Conservation (phyloP, 2,329 filamentous ascomycete genomes). For the Neurospora crassa region DNA sequence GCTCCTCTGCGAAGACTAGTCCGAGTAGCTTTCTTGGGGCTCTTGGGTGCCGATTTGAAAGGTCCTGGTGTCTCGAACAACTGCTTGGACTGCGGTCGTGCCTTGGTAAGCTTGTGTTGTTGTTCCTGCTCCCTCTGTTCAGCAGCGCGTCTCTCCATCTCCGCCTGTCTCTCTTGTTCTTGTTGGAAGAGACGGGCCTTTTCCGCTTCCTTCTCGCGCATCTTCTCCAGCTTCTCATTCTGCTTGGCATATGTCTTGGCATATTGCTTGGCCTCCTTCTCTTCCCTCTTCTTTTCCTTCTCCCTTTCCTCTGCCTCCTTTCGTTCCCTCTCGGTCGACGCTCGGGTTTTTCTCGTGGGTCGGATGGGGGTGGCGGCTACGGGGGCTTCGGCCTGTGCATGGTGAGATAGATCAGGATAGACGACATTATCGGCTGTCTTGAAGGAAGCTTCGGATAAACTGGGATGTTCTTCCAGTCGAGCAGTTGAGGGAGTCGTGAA, state of each 20-base stretch:
- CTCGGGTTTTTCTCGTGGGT: conserved; percentile 39
- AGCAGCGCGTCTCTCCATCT: conserved; percentile 40
- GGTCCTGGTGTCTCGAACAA: conserved; percentile 21
- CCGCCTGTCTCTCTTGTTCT: conserved; percentile 14
- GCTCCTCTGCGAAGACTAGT: conserved; percentile 41
- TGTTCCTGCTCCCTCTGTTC: conserved; percentile 44
- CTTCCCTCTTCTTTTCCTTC: conserved; percentile 58
- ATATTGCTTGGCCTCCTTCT: conserved; percentile 46
- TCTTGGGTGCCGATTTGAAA: conserved; percentile 24
- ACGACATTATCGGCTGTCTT: conserved; percentile 25
- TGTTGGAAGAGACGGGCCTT: conserved; percentile 11
- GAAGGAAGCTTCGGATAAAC: conserved; percentile 41
- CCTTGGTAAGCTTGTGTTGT: conserved; percentile 15
- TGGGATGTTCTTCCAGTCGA: conserved; percentile 33
- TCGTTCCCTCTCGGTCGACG: conserved; percentile 51
- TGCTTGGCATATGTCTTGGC: conserved; percentile 51
- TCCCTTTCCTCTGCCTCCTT: conserved; percentile 55
- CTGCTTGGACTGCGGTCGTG: conserved; percentile 4
- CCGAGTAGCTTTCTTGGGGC: conserved; percentile 34
- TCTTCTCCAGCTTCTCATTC: conserved; percentile 40
- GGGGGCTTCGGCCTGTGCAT: conserved; percentile 11
- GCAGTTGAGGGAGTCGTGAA: conserved; percentile 41
- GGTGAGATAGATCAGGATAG: conserved; percentile 37
- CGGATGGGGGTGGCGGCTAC: not conserved
- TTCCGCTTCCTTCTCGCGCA: conserved; percentile 22